Evolutionary conservation across 192 early-diverging fungal species (phyloP).

Genomic region (Phlyctochytrium arcticum): DNA sequence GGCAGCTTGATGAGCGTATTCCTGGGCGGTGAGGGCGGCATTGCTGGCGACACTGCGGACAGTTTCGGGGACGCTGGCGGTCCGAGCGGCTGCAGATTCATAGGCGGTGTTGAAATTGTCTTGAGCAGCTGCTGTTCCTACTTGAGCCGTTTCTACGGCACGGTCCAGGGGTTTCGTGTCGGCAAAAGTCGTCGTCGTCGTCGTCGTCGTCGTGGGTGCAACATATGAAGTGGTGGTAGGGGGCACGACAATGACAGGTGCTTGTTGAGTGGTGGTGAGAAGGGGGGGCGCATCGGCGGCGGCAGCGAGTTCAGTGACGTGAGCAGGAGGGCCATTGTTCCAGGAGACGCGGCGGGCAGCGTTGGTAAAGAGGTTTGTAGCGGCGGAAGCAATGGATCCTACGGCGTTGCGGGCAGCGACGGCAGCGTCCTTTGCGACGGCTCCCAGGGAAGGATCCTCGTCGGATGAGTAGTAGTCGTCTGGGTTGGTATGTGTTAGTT

Average conservation of each 20-base stretch:
- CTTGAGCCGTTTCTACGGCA: background rate
- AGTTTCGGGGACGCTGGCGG: background rate
- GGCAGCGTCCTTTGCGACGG: background rate
- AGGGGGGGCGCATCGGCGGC: background rate
- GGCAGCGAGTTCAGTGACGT: background rate
- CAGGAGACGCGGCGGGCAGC: slow-evolving; percentile 4
- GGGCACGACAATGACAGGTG: background rate
- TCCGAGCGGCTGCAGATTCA: background rate
- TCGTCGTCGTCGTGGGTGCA: background rate
- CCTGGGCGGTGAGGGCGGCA: background rate
- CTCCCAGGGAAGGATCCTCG: slow-evolving; percentile 6
- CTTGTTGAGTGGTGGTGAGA: background rate
- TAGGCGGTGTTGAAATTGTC: background rate
- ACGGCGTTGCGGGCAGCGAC: background rate
- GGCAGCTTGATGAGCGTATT: background rate
- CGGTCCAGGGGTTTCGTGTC: background rate
- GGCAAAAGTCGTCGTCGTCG: background rate
- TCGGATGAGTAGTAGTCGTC: slow-evolving; percentile 13
- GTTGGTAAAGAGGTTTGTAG: background rate
- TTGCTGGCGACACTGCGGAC: background rate
- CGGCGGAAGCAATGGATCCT: slow-evolving; percentile 2
- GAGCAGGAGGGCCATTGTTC: background rate
- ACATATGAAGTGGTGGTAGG: background rate
- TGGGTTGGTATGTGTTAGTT: too few relatives aligned
- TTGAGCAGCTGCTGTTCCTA: background rate